Conservation (phyloP, 2,329 filamentous ascomycete species). For the Hypoxylon sp. region DNA sequence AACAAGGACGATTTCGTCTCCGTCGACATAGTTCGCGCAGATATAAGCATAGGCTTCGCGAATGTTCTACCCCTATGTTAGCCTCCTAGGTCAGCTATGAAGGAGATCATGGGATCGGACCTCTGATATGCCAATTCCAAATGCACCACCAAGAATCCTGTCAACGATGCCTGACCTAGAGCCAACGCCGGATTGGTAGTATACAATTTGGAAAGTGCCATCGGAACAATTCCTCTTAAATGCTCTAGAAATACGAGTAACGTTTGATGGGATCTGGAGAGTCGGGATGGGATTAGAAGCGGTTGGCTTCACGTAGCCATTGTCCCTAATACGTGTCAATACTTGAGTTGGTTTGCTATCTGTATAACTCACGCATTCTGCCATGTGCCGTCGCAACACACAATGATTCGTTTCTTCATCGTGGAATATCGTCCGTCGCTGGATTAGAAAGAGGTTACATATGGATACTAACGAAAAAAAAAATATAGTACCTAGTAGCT, state of each 20-base stretch:
- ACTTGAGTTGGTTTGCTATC: background rate
- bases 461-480: conserved; percentile 1
- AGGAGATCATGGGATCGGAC: conserved; percentile 51
- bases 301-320: conserved; percentile 61
- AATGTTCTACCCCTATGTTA: conserved; percentile 59
- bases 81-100: background rate
- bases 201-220: conserved; percentile 70
- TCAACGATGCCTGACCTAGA: conserved; percentile 66
- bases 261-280: conserved; percentile 70
- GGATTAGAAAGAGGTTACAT: background rate
- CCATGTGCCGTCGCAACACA: conserved; percentile 70
- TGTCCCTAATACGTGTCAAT: conserved; percentile 56
- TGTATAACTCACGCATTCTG: conserved; percentile 60
- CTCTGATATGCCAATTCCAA: conserved; percentile 69
- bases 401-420: conserved; percentile 63
- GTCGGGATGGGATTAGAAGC: conserved; percentile 57
- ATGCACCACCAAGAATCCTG: conserved; percentile 67
- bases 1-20: conserved; percentile 70
- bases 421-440: background rate
- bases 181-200: conserved; percentile 73
- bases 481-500: conserved; percentile 16
- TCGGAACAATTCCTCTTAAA: conserved; percentile 67
- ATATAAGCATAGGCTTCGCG: conserved; percentile 75
- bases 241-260: conserved; percentile 71
- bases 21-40: conserved; percentile 72